phyloP scores from a whole-genome alignment of 2,329 filamentous ascomycete genomes.

The Fusarium sublunatum region DNA sequence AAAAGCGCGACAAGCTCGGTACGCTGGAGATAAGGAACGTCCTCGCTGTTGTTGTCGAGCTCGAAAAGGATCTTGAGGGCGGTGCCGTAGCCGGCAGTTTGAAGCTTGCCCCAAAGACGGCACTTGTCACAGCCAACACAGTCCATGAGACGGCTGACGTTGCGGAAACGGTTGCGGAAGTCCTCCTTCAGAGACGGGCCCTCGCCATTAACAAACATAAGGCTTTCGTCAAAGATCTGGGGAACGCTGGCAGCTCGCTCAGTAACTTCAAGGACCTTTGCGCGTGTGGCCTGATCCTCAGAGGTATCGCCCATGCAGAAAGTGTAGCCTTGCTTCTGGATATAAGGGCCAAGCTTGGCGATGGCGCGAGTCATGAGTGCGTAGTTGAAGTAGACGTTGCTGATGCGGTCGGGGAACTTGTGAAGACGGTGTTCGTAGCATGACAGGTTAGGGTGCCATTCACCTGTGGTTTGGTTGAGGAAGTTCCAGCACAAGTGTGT shows the following conservation, averaged over 20 bases:
- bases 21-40: constrained; percentile 78
- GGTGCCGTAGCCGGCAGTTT: constrained; percentile 93
- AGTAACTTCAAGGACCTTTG: constrained; percentile 82
- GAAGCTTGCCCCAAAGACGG: constrained; percentile 95
- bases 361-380: constrained; percentile 92
- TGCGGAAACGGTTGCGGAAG: constrained; percentile 96
- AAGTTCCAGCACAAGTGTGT: constrained; percentile 97
- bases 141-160: constrained; percentile 97
- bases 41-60: constrained; percentile 76
- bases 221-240: constrained; percentile 90
- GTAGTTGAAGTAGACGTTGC: constrained; percentile 99
- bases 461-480: constrained; percentile 91
- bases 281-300: constrained; percentile 82
- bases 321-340: constrained; percentile 77
- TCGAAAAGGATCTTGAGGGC: constrained; percentile 97
- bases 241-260: constrained; percentile 74
- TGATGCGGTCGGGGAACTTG: constrained; percentile 86
- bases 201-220: constrained; percentile 90
- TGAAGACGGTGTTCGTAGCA: constrained; percentile 93
- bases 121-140: constrained; percentile 99
- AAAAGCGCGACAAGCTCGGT: constrained; percentile 95
- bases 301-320: constrained; percentile 89
- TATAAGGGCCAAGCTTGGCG: constrained; percentile 85
- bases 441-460: constrained; percentile 89
- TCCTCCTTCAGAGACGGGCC: constrained; percentile 89